phyloP scores from a whole-genome alignment of 78 protist species.

The Diacronema lutheri region DNA sequence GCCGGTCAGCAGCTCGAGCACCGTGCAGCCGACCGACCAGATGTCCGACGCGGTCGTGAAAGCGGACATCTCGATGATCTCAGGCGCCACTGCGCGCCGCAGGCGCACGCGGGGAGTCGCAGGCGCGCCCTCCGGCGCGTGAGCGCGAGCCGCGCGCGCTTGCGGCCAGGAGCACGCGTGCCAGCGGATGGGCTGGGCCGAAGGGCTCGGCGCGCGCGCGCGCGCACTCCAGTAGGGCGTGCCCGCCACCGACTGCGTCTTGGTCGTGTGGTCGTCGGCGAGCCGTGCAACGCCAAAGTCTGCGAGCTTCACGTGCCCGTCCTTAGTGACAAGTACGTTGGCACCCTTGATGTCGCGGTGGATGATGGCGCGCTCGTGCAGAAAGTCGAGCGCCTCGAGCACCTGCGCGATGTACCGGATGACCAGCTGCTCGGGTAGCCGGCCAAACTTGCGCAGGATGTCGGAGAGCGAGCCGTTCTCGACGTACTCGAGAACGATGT shows the following conservation, averaged over 20 bases:
- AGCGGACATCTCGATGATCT: slow-evolving; percentile 35
- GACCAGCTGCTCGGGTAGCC: slow-evolving; percentile 81
- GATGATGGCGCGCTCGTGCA: slow-evolving; percentile 81
- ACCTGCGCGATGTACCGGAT: slow-evolving; percentile 74
- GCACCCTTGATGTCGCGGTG: slow-evolving; percentile 87
- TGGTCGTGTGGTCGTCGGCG: neutral
- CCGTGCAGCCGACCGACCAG: slow-evolving; percentile 51
- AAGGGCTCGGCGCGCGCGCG: no score
- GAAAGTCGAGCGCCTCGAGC: slow-evolving; percentile 68
- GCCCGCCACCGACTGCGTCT: slow-evolving; percentile 12
- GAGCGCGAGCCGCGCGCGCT: no score
- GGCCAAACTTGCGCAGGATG: slow-evolving; percentile 71
- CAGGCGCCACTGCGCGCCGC: slow-evolving; percentile 37
- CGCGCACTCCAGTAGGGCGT: slow-evolving; percentile 44
- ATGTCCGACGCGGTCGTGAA: slow-evolving; percentile 32
- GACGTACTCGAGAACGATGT: slow-evolving; percentile 81
- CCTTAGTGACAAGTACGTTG: neutral
- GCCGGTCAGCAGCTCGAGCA: slow-evolving; percentile 18
- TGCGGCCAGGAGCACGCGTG: no score
- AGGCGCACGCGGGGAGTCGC: no score
- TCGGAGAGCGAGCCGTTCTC: slow-evolving; percentile 86
- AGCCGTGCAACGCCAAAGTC: neutral
- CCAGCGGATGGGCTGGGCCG: no score
- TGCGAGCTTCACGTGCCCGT: slow-evolving; percentile 21
- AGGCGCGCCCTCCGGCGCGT: no score